Percentiles rank a stretch among this genome's conserved stretches.
These are phyloP conservation scores for Claviceps spartinae DNA, from an alignment of 2,329 filamentous ascomycete species.

Conservation along the genomic window DNA sequence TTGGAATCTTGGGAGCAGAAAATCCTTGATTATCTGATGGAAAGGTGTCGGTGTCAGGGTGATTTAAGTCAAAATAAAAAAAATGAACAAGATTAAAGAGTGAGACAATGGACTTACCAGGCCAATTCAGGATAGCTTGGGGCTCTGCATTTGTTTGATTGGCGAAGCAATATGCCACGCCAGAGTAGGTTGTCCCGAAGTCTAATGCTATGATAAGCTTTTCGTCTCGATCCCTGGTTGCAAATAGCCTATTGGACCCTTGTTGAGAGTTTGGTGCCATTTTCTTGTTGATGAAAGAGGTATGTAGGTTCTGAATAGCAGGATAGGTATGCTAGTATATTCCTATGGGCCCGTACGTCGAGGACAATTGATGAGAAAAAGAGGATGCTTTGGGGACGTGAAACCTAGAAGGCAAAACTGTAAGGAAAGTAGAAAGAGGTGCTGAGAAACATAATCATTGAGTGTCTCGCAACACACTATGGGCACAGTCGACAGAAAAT, in stretches of 20 bases:
- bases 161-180: slow-evolving; percentile 25
- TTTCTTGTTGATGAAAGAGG: neutral
- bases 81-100: too few species aligned
- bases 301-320: too few species aligned
- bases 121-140: slow-evolving; percentile 17
- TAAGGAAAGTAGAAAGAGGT: too few species aligned
- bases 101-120: slow-evolving; percentile 19
- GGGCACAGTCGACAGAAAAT: too few species aligned
- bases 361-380: too few species aligned
- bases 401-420: too few species aligned
- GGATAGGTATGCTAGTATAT: too few species aligned
- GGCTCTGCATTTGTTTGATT: slow-evolving; percentile 13
- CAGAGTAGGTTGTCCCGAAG: slow-evolving; percentile 43
- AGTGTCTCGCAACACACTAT: too few species aligned
- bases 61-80: slow-evolving; percentile 24
- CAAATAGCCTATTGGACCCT: neutral
- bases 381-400: too few species aligned
- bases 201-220: slow-evolving; percentile 39
- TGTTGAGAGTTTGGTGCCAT: neutral
- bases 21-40: slow-evolving; percentile 22
- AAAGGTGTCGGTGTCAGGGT: slow-evolving; percentile 30
- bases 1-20: slow-evolving; percentile 23
- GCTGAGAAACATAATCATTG: too few species aligned
- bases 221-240: neutral
- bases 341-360: too few species aligned